Evolutionary conservation across 805 yeast genomes (phyloP).

Genomic region (Metschnikowia sp.): DNA sequence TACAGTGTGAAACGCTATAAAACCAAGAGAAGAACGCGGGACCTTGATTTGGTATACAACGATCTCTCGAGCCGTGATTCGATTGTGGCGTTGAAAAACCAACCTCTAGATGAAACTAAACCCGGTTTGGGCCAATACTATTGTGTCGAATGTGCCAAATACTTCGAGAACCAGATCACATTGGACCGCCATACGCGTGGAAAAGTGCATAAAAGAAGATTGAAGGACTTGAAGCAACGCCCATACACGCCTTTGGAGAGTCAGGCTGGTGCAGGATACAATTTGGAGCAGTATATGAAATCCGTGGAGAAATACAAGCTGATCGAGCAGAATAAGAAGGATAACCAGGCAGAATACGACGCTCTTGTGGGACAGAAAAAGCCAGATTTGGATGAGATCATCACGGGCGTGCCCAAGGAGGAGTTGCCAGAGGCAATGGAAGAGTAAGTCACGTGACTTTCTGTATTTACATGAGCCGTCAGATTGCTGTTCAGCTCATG

Average conservation of each 20-base stretch:
- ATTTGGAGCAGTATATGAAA: slow-evolving; percentile 62
- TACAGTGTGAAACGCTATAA: slow-evolving; percentile 83
- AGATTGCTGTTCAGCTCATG: neutral
- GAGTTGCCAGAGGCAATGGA: slow-evolving; percentile 10
- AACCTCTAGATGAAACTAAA: slow-evolving; percentile 81
- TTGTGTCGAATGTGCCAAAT: slow-evolving; percentile 91
- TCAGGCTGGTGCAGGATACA: slow-evolving; percentile 84
- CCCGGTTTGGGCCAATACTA: slow-evolving; percentile 95
- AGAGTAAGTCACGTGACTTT: neutral
- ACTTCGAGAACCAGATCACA: slow-evolving; percentile 76
- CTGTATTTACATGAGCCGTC: no score
- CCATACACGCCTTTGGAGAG: slow-evolving; percentile 89
- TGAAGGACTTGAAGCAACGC: slow-evolving; percentile 65
- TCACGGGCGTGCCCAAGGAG: slow-evolving; percentile 28
- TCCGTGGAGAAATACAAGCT: slow-evolving; percentile 60
- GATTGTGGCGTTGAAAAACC: slow-evolving; percentile 68
- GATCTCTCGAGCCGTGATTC: slow-evolving; percentile 67
- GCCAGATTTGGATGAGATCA: slow-evolving; percentile 37
- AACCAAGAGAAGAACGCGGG: slow-evolving; percentile 84
- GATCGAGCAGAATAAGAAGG: slow-evolving; percentile 33
- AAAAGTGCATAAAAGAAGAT: slow-evolving; percentile 84
- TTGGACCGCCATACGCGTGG: slow-evolving; percentile 68
- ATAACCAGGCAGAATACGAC: slow-evolving; percentile 45
- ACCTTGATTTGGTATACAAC: slow-evolving; percentile 74
- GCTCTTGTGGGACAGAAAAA: slow-evolving; percentile 33